phyloP scores from a whole-genome alignment of 2,329 filamentous ascomycete species.

The Fusarium caatingaense region DNA sequence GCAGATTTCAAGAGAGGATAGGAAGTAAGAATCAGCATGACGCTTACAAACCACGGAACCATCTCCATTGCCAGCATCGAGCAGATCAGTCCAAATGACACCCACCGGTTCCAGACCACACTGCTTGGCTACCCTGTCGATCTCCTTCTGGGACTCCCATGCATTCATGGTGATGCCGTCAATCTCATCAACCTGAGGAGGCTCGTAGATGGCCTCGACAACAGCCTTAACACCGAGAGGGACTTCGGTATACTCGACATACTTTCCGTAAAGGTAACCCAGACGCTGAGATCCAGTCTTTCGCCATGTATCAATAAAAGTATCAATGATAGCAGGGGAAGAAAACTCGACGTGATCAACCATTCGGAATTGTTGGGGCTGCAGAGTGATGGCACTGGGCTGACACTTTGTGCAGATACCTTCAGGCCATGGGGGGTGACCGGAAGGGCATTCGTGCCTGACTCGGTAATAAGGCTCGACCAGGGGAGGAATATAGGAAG shows the following conservation, averaged over 20 bases:
- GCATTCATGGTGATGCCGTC: slow-evolving; percentile 88
- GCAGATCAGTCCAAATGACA: slow-evolving; percentile 92
- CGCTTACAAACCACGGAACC: slow-evolving; percentile 94
- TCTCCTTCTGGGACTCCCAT: slow-evolving; percentile 85
- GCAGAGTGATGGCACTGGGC: slow-evolving; percentile 93
- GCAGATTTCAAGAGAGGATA: slow-evolving; percentile 90
- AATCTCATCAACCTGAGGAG: slow-evolving; percentile 87
- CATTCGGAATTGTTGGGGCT: slow-evolving; percentile 94
- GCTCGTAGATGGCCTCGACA: slow-evolving; percentile 97
- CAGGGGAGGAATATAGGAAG: slow-evolving; percentile 94
- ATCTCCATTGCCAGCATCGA: slow-evolving; percentile 83
- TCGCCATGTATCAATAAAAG: slow-evolving; percentile 93
- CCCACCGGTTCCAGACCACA: slow-evolving; percentile 92
- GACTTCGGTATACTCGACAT: slow-evolving; percentile 90
- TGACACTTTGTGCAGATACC: slow-evolving; percentile 99
- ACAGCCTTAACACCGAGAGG: slow-evolving; percentile 95
- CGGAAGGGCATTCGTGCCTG: slow-evolving; percentile 87
- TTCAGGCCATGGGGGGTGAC: slow-evolving; percentile 92
- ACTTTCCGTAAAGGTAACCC: slow-evolving; percentile 91
- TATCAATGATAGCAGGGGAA: slow-evolving; percentile 83
- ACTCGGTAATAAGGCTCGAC: slow-evolving; percentile 94
- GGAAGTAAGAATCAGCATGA: slow-evolving; percentile 93
- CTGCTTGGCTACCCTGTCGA: slow-evolving; percentile 81
- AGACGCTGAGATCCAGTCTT: slow-evolving; percentile 84
- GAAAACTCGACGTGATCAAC: slow-evolving; percentile 99